phyloP scores from a whole-genome alignment of 2,329 filamentous ascomycete species.

The Zopfia rhizophila region DNA sequence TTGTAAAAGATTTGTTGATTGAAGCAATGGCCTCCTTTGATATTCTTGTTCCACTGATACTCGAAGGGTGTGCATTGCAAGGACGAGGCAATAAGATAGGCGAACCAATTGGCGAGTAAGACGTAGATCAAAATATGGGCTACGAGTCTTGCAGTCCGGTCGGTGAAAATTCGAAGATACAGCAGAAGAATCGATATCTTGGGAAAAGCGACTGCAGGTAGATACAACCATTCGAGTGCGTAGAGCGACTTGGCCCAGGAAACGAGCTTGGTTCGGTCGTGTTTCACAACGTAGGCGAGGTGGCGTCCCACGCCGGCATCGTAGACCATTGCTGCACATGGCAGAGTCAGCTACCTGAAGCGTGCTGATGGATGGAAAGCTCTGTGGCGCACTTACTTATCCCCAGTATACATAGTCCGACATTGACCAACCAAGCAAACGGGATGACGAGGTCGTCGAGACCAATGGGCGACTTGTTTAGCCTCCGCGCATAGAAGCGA shows the following conservation, averaged over 20 bases:
- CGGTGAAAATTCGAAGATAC: conserved; percentile 18
- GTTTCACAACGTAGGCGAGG: conserved; percentile 5
- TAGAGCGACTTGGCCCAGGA: conserved; percentile 19
- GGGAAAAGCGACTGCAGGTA: conserved; percentile 10
- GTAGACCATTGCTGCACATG: background rate
- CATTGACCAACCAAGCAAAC: conserved; percentile 12
- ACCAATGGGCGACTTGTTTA: conserved; percentile 6
- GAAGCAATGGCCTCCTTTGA: conserved; percentile 9
- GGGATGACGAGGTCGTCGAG: conserved; percentile 18
- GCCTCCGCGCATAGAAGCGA: conserved; percentile 6
- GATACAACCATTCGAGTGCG: conserved; percentile 17
- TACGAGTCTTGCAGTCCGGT: background rate
- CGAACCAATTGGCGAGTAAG: conserved; percentile 9
- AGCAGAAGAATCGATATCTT: conserved; percentile 18
- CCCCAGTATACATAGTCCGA: conserved; percentile 14
- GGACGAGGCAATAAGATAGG: conserved; percentile 8
- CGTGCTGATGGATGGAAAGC: background rate
- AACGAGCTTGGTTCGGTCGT: conserved; percentile 5
- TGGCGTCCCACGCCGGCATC: conserved; percentile 7
- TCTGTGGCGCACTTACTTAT: conserved; percentile 12
- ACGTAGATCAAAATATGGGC: conserved; percentile 13
- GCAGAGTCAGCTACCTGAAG: background rate
- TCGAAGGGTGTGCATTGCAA: conserved; percentile 9
- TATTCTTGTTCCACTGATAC: conserved; percentile 12
- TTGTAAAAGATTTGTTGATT: conserved; percentile 5